Conservation (phyloP, 345 rosid genomes). For the Camelina laxa region DNA sequence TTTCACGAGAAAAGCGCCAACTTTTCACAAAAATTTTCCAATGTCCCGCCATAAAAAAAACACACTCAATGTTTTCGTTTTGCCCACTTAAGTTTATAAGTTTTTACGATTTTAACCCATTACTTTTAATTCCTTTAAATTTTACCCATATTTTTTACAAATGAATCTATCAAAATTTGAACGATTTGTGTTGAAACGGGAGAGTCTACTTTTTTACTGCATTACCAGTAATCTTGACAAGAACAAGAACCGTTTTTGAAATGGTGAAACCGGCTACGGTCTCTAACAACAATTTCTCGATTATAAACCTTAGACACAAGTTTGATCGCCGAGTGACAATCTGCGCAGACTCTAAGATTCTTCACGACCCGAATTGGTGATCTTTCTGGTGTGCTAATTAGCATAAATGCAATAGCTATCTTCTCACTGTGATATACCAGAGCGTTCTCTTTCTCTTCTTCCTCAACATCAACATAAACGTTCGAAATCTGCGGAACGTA, state of each 20-base stretch:
- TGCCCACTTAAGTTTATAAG: neutral
- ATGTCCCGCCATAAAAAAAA: constrained; percentile 30
- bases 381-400: constrained; percentile 57
- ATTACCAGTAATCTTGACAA: constrained; percentile 67
- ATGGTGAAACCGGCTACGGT: constrained; percentile 86
- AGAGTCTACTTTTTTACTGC: too few relatives aligned
- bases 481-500: constrained; percentile 60
- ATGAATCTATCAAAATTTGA: neutral
- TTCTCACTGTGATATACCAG: constrained; percentile 83
- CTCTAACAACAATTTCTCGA: constrained; percentile 77
- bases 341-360: constrained; percentile 83
- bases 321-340: constrained; percentile 81
- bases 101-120: neutral
- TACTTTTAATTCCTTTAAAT: rapidly evolving
- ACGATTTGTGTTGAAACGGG: too few relatives aligned
- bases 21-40: neutral
- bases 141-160: constrained; percentile 11
- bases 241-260: constrained; percentile 71
- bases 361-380: constrained; percentile 66
- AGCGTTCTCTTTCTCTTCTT: constrained; percentile 80
- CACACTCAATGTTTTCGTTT: neutral
- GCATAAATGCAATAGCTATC: constrained; percentile 83
- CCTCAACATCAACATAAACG: constrained; percentile 74
- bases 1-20: constrained; percentile 17
- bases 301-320: constrained; percentile 68